These are phyloP conservation scores for Citrus australasica DNA, from an alignment of 345 rosid species.

Conservation along the genomic window DNA sequence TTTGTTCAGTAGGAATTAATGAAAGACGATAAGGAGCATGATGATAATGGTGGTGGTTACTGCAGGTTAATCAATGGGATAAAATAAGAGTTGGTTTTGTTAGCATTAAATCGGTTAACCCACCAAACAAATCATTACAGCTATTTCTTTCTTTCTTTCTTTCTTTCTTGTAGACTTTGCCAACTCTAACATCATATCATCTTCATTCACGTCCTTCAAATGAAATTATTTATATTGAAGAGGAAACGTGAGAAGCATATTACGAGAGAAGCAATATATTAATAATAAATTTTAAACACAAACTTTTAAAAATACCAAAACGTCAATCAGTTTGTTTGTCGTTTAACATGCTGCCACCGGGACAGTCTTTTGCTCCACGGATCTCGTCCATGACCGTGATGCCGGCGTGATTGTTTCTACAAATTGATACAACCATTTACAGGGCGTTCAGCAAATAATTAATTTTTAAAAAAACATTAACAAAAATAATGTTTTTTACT, in stretches of 20 bases:
- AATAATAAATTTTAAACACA: too few relatives aligned
- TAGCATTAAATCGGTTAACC: constrained; percentile 34
- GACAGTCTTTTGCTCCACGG: too few relatives aligned
- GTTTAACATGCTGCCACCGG: too few relatives aligned
- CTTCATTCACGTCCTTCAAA: neutral
- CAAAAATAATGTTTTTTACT: too few relatives aligned
- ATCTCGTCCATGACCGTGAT: too few relatives aligned
- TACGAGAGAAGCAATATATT: too few relatives aligned
- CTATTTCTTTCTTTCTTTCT: neutral
- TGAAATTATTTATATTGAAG: neutral
- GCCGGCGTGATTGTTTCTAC: neutral
- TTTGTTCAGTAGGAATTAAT: too few relatives aligned
- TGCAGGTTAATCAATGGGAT: neutral
- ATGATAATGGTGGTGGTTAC: neutral
- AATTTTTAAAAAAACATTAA: too few relatives aligned
- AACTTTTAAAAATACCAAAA: too few relatives aligned
- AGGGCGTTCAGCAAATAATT: too few relatives aligned
- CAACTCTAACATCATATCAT: neutral
- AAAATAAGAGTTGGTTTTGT: constrained; percentile 13
- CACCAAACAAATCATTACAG: constrained; percentile 24
- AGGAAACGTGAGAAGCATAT: neutral
- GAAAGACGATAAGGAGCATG: too few relatives aligned
- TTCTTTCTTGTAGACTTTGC: constrained; percentile 19
- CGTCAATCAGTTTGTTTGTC: too few relatives aligned
- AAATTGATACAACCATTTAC: neutral